These are phyloP conservation scores for Nicotiana rustica DNA, from an alignment of 305 asterid species.

Conservation along the genomic window DNA sequence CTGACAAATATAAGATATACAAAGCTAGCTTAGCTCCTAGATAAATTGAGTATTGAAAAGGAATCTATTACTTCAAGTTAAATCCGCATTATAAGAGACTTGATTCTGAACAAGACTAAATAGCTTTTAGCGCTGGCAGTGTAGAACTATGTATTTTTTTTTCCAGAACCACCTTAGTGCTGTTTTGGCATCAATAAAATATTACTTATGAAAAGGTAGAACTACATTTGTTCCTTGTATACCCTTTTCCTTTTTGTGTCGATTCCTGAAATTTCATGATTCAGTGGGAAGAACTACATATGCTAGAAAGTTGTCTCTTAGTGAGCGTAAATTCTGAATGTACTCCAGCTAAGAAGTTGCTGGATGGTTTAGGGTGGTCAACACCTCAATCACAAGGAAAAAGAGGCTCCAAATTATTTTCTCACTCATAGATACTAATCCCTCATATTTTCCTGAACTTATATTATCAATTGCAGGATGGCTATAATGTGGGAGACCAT, in stretches of 20 bases:
- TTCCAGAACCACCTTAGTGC: neutral
- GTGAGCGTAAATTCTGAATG: conserved; percentile 59
- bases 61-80: neutral
- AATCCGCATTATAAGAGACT: neutral
- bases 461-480: no score
- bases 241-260: conserved; percentile 36
- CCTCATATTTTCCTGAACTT: no score
- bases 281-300: conserved; percentile 73
- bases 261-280: conserved; percentile 49
- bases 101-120: conserved; percentile 1
- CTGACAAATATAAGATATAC: neutral
- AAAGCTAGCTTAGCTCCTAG: conserved; percentile 25
- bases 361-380: conserved; percentile 43
- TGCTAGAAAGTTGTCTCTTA: conserved; percentile 55
- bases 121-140: neutral
- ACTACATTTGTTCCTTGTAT: conserved; percentile 9
- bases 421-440: no score
- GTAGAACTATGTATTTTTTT: neutral
- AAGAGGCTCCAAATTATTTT: no score
- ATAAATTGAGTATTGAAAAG: neutral
- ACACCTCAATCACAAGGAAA: no score
- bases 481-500: no score
- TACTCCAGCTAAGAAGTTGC: conserved; percentile 69
- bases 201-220: neutral
- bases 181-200: neutral